Percentiles rank a stretch among this genome's conserved stretches.
Evolutionary conservation across 345 rosid genomes (phyloP).

Genomic region (Dovyalis caffra): DNA sequence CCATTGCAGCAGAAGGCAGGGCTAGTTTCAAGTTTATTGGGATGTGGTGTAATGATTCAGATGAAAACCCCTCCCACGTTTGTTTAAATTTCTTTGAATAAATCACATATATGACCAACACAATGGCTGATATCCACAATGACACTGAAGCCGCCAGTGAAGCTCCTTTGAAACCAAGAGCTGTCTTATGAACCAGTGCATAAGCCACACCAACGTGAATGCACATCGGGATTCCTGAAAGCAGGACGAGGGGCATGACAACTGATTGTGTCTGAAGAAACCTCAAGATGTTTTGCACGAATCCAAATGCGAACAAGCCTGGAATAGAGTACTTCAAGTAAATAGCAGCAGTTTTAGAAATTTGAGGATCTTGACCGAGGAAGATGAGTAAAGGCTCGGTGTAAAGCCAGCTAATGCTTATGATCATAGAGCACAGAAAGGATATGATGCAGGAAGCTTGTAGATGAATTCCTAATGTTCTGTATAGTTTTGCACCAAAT

Average conservation of each 20-base stretch:
- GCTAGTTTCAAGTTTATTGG: conserved; percentile 44
- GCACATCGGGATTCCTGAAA: conserved; percentile 43
- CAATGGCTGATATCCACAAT: conserved; percentile 51
- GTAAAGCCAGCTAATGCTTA: conserved; percentile 60
- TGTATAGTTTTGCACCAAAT: conserved; percentile 66
- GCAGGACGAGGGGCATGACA: conserved; percentile 42
- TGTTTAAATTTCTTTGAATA: conserved; percentile 35
- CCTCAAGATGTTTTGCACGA: too few relatives aligned
- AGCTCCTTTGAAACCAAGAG: conserved; percentile 64
- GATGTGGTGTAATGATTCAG: conserved; percentile 36
- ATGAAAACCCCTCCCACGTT: conserved; percentile 64
- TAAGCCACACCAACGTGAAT: conserved; percentile 50
- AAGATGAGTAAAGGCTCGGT: conserved; percentile 49
- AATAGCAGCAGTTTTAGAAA: conserved; percentile 52
- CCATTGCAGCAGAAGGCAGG: conserved; percentile 75
- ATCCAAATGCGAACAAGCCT: conserved; percentile 56
- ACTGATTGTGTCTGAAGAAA: conserved; percentile 73
- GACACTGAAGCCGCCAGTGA: conserved; percentile 69
- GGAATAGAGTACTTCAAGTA: conserved; percentile 66
- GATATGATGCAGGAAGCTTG: conserved; percentile 77
- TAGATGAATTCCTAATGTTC: conserved; percentile 61
- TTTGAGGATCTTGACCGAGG: conserved; percentile 56
- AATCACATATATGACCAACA: conserved; percentile 44
- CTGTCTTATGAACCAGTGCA: conserved; percentile 38
- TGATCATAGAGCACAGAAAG: conserved; percentile 40